Evolutionary conservation across 495 filamentous ascomycete species (phyloP).

Genomic region (Baudoinia panamericana): DNA sequence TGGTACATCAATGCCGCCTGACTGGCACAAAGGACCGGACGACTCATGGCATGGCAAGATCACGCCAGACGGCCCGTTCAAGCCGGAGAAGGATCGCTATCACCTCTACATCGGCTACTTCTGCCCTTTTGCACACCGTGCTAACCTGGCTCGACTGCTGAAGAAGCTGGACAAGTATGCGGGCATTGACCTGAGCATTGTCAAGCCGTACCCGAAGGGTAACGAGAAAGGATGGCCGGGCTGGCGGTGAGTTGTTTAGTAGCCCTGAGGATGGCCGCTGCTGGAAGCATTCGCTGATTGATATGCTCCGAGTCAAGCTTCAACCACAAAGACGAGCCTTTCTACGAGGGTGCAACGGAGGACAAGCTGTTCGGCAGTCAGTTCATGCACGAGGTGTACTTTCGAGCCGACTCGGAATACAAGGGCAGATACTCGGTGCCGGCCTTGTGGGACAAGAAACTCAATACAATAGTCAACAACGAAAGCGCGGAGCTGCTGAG

Average conservation of each 20-base stretch:
- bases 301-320: too few relatives aligned
- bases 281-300: too few relatives aligned
- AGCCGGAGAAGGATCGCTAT: slow-evolving; percentile 28
- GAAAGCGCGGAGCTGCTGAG: slow-evolving; percentile 42
- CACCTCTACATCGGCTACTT: slow-evolving; percentile 36
- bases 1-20: slow-evolving; percentile 2
- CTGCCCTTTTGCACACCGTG: slow-evolving; percentile 42
- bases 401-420: slow-evolving; percentile 38
- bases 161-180: slow-evolving; percentile 25
- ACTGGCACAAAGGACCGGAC: slow-evolving; percentile 14
- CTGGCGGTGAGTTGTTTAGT: too few relatives aligned
- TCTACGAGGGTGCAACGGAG: slow-evolving; percentile 37
- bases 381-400: slow-evolving; percentile 42
- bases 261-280: too few relatives aligned
- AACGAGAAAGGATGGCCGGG: slow-evolving; percentile 35
- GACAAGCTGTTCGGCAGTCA: slow-evolving; percentile 38
- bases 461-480: slow-evolving; percentile 38
- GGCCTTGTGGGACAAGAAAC: slow-evolving; percentile 43
- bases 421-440: slow-evolving; percentile 44
- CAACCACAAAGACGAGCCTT: slow-evolving; percentile 29
- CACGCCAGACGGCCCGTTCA: slow-evolving; percentile 24
- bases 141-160: slow-evolving; percentile 30
- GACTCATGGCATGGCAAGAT: slow-evolving; percentile 31
- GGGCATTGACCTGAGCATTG: slow-evolving; percentile 26
- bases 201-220: slow-evolving; percentile 33